A percentile compares a stretch with the other conserved stretches of the same genome.
phyloP scores from a whole-genome alignment of 2,329 filamentous ascomycete genomes.

The Pseudocercospora fijiensis region DNA sequence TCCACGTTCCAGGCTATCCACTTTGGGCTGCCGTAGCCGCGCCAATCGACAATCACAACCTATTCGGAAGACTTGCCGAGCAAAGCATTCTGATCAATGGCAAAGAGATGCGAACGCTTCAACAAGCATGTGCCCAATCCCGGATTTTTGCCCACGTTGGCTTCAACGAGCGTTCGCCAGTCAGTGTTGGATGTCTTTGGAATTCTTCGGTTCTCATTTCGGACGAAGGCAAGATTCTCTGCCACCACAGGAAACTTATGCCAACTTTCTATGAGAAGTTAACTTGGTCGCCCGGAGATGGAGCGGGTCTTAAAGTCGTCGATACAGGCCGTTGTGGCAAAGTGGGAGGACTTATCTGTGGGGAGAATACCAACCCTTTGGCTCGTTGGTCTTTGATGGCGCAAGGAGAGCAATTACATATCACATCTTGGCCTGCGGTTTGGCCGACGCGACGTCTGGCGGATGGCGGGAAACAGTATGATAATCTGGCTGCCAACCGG shows the following conservation, averaged over 20 bases:
- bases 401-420: constrained; percentile 57
- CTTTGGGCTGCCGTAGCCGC: constrained; percentile 50
- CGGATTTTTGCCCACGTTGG: constrained; percentile 51
- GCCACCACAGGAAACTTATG: constrained; percentile 56
- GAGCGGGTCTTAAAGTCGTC: constrained; percentile 50
- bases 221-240: constrained; percentile 46
- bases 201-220: constrained; percentile 55
- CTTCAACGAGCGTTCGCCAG: constrained; percentile 49
- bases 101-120: constrained; percentile 47
- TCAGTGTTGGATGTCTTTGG: constrained; percentile 50
- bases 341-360: constrained; percentile 55
- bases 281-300: constrained; percentile 56
- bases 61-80: constrained; percentile 50
- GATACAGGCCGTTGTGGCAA: constrained; percentile 47
- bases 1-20: constrained; percentile 55
- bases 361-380: constrained; percentile 59
- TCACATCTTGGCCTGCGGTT: constrained; percentile 56
- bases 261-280: constrained; percentile 60
- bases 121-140: constrained; percentile 41
- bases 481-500: constrained; percentile 56
- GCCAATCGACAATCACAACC: constrained; percentile 52
- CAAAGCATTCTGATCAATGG: constrained; percentile 51
- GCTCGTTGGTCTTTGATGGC: constrained; percentile 55
- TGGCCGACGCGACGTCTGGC: constrained; percentile 49
- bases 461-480: constrained; percentile 45